Evolutionary conservation across 345 rosid species (phyloP).

Genomic region (Syzygium jambos): DNA sequence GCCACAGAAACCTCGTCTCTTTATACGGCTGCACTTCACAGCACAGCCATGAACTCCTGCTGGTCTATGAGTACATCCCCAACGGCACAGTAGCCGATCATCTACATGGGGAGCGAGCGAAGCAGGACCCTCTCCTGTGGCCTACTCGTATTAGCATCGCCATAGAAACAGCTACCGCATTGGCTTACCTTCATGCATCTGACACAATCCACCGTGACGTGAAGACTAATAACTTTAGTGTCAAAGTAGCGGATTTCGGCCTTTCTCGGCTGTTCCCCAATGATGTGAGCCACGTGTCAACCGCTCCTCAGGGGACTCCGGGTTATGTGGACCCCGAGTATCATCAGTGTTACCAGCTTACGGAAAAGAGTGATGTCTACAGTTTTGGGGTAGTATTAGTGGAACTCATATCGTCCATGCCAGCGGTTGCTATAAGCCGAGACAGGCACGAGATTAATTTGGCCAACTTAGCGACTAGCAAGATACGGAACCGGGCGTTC

Average conservation of each 20-base stretch:
- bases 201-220: conserved; percentile 55
- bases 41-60: conserved; percentile 45
- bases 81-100: conserved; percentile 62
- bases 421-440: conserved; percentile 55
- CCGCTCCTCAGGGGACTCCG: conserved; percentile 69
- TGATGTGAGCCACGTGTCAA: conserved; percentile 56
- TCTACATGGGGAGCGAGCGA: conserved; percentile 33
- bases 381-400: conserved; percentile 66
- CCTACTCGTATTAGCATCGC: conserved; percentile 46
- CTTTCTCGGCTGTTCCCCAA: conserved; percentile 41
- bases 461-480: conserved; percentile 46
- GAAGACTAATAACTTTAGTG: conserved; percentile 41
- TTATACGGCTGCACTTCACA: conserved; percentile 57
- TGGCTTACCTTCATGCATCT: conserved; percentile 55
- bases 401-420: conserved; percentile 57
- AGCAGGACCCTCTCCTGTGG: conserved; percentile 30
- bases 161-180: conserved; percentile 45
- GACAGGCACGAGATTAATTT: conserved; percentile 42
- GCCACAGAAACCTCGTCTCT: conserved; percentile 53
- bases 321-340: conserved; percentile 70
- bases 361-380: conserved; percentile 57
- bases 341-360: conserved; percentile 50
- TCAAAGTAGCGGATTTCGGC: conserved; percentile 66
- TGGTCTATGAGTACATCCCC: conserved; percentile 54
- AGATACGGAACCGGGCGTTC: conserved; percentile 26